Base-by-base conservation (phyloP, 2,329 filamentous ascomycete species). In the Bipolaris bicolor region DNA sequence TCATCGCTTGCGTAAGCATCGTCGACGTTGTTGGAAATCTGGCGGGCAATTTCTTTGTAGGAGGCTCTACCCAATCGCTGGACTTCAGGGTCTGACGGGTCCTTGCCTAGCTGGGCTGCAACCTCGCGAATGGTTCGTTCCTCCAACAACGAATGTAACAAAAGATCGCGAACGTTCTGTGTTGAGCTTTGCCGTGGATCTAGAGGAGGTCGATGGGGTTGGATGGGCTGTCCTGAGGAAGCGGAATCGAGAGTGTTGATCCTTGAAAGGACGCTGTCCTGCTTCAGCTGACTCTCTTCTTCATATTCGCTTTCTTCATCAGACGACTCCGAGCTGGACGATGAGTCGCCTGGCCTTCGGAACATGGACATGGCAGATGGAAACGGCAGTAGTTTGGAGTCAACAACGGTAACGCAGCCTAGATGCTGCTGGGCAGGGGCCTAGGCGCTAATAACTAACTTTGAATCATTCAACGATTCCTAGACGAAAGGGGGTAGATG, bases 71-170 rank as follows among this genome's bases (percentile, higher is more conserved):
- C 79, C 39, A 76, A 66, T 9, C 66, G 61, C 49, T 74, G 63
- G 6, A 80, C 76, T 20, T 76, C 75, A 16, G 76, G 72, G 53
- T 80, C 69, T 18, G 67, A 64, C 1, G 39, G 49, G 31, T 66
- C 66, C 45, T 71, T 71, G 7, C 69, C 71, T 26, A 79, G 61
- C 48, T 77, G 70, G 16, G 74, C 65, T 34, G 77, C 69, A 10
- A 78, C 77, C 48, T 80, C 71, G 26, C 68, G 69, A 9, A 78
- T 60, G 34, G 78, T 78, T 50, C 77, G 75, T 43, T 80, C 76
- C 64, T 82, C 80, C 1, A 82, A 68, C 20, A 82, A 60, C 2
- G 80, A 75, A 62, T 81, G 79, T 5, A 82, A 61, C 10, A 81
- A 60, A 13, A 79, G 62, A 52, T 80, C 76, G 18, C 68, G 70